A percentile compares a stretch with the other conserved stretches of the same genome.
Evolutionary conservation across 2,329 filamentous ascomycete species (phyloP).

Genomic region (Immersiporthe knoxdaviesiana): DNA sequence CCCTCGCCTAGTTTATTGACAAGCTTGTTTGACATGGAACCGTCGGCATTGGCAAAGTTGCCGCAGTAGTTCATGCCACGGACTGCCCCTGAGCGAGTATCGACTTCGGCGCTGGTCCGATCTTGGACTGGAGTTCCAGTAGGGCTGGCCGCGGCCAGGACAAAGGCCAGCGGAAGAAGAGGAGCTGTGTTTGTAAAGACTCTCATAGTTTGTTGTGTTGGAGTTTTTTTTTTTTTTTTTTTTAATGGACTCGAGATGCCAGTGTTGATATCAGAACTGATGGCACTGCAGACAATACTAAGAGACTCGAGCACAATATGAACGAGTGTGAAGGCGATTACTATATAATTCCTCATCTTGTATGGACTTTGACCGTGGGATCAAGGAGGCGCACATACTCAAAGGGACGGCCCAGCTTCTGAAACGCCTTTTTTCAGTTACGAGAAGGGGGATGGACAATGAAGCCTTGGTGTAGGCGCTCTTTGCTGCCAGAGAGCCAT

Average conservation of each 20-base stretch:
- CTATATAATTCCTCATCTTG: conserved; percentile 13
- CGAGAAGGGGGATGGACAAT: background rate
- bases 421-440: background rate
- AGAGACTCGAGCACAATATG: background rate
- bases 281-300: conserved; percentile 22
- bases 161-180: background rate
- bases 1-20: conserved; percentile 2
- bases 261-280: background rate
- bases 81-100: background rate
- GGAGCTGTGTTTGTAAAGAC: background rate
- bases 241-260: background rate
- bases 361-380: background rate
- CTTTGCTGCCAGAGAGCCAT: background rate
- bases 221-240: background rate
- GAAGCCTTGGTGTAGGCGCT: background rate
- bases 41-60: conserved; percentile 16
- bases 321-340: background rate
- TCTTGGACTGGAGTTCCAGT: background rate
- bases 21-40: background rate
- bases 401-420: background rate
- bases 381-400: background rate
- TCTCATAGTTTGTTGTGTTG: background rate
- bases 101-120: background rate
- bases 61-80: conserved; percentile 14
- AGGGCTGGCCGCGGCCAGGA: background rate